Conservation (phyloP, 2,329 filamentous ascomycete species). For the Verticillium albo-atrum region DNA sequence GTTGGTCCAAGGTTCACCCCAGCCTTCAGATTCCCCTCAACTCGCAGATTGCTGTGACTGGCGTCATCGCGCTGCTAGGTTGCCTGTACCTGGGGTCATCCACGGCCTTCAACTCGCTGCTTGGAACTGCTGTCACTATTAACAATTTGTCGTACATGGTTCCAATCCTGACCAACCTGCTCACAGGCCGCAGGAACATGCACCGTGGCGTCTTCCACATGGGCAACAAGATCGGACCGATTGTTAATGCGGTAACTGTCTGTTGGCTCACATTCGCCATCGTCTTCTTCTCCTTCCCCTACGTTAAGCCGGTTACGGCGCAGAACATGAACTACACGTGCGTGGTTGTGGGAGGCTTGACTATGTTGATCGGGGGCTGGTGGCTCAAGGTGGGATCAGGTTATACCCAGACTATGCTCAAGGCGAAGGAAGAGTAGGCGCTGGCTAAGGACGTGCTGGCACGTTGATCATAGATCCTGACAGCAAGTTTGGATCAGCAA, state of each 20-base stretch:
- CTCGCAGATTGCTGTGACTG: constrained; percentile 27
- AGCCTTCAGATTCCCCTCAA: constrained; percentile 30
- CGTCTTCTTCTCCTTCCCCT: constrained; percentile 40
- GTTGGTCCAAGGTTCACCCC: constrained; percentile 30
- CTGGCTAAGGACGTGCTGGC: too few relatives aligned
- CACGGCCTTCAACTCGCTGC: constrained; percentile 39
- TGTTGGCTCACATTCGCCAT: constrained; percentile 34
- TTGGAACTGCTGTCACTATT: constrained; percentile 33
- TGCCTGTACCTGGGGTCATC: constrained; percentile 37
- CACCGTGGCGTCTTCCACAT: constrained; percentile 34
- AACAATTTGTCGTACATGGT: constrained; percentile 41
- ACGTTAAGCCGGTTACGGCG: constrained; percentile 29
- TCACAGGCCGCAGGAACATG: constrained; percentile 32
- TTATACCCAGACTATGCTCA: constrained; percentile 32
- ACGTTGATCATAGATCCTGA: too few relatives aligned
- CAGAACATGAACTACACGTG: constrained; percentile 46
- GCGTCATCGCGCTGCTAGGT: constrained; percentile 31
- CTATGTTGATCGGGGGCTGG: constrained; percentile 31
- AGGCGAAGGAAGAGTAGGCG: constrained; percentile 22
- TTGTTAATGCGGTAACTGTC: constrained; percentile 30
- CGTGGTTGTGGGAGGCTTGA: constrained; percentile 35
- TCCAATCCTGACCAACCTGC: constrained; percentile 38
- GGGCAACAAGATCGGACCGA: constrained; percentile 22
- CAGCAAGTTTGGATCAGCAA: too few relatives aligned
- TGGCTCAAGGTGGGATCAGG: constrained; percentile 35